Conservation (phyloP, 1,139 yeast genomes). For the Yamadazyma diddensiae region DNA sequence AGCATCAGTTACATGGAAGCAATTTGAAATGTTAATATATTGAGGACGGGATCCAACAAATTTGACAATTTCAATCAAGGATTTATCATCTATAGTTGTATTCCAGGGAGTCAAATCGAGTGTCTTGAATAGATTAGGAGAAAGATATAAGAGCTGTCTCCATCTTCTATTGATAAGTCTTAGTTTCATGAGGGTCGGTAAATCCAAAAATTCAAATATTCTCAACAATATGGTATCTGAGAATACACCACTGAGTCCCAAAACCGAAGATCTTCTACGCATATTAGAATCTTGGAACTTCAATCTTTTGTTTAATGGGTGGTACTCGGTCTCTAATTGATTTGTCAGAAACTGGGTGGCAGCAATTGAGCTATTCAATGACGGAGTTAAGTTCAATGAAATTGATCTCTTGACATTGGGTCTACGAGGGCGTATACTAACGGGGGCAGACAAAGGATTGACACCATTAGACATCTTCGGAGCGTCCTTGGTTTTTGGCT, state of each 20-base stretch:
- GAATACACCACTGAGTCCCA: constrained; percentile 50
- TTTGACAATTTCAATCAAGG: constrained; percentile 56
- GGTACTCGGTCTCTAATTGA: constrained; percentile 31
- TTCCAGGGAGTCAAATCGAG: constrained; percentile 63
- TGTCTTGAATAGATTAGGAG: constrained; percentile 46
- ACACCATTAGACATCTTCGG: too few relatives aligned
- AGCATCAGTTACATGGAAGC: constrained; percentile 73
- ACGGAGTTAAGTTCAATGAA: constrained; percentile 11
- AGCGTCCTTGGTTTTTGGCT: background rate
- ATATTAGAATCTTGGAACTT: constrained; percentile 34
- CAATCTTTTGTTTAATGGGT: constrained; percentile 52
- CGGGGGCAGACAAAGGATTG: constrained; percentile 2
- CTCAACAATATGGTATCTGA: constrained; percentile 55
- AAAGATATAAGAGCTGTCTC: constrained; percentile 61
- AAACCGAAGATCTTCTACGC: constrained; percentile 57
- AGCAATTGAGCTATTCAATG: constrained; percentile 8
- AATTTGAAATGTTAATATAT: constrained; percentile 60
- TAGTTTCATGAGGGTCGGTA: constrained; percentile 57
- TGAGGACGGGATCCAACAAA: constrained; percentile 70
- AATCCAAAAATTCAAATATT: constrained; percentile 50
- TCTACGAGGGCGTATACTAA: constrained; percentile 9
- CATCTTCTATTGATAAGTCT: constrained; percentile 59
- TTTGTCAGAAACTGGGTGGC: constrained; percentile 13
- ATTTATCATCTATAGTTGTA: constrained; percentile 55
- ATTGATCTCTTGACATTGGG: constrained; percentile 9